These are phyloP conservation scores for Pichia kudriavzevii DNA, from an alignment of 1,139 yeast genomes.

Conservation along the genomic window DNA sequence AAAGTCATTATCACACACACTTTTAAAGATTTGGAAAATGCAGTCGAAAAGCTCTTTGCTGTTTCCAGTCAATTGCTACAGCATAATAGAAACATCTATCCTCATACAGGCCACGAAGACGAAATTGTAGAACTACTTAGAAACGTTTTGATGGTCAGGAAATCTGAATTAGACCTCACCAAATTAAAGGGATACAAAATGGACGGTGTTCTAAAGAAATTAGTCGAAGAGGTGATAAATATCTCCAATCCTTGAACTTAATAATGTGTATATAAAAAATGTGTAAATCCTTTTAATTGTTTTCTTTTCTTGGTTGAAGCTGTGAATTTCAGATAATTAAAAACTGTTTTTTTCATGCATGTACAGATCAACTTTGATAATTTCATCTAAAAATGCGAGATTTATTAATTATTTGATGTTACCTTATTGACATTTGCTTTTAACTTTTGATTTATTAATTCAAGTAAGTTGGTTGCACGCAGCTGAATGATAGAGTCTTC, in stretches of 20 bases:
- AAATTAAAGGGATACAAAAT: constrained; percentile 19
- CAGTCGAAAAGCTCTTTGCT: constrained; percentile 23
- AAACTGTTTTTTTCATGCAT: too few species aligned
- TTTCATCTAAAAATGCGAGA: too few species aligned
- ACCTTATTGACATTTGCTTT: too few species aligned
- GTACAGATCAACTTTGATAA: too few species aligned
- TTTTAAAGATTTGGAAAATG: constrained; percentile 19
- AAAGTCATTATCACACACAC: constrained; percentile 61
- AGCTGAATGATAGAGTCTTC: too few species aligned
- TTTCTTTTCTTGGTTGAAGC: too few species aligned
- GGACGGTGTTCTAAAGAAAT: constrained; percentile 19
- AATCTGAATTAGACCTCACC: constrained; percentile 29
- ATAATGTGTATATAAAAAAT: background rate
- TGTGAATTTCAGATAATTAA: too few species aligned
- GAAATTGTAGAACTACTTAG: constrained; percentile 57
- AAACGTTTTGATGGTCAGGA: constrained; percentile 44
- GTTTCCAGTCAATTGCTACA: constrained; percentile 22
- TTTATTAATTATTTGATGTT: too few species aligned
- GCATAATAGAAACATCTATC: constrained; percentile 18
- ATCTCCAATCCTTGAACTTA: background rate
- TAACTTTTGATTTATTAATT: too few species aligned
- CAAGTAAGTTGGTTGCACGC: too few species aligned
- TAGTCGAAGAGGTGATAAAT: constrained; percentile 16
- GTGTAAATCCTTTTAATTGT: background rate
- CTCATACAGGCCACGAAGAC: constrained; percentile 35